Evolutionary conservation across 2,329 filamentous ascomycete species (phyloP).

Genomic region (Ceratocystis huliohia): DNA sequence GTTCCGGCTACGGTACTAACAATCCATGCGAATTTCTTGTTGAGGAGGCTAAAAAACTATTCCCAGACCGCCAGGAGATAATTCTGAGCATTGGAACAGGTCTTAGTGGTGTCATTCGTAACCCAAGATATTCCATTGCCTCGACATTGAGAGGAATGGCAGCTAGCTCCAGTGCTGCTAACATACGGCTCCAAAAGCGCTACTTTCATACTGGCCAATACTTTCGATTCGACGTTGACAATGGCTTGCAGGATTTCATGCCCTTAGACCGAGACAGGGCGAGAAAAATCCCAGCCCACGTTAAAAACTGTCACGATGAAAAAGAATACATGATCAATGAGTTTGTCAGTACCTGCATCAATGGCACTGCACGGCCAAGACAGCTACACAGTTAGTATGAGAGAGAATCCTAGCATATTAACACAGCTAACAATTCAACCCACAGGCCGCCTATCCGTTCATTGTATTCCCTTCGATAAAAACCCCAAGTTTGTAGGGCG

Average conservation of each 20-base stretch:
- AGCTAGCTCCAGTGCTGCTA: background rate
- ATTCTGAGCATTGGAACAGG: slow-evolving; percentile 26
- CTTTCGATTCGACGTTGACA: slow-evolving; percentile 25
- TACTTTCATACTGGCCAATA: slow-evolving; percentile 23
- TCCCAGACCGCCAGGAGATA: slow-evolving; percentile 21
- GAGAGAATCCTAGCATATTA: background rate
- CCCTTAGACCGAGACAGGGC: slow-evolving; percentile 25
- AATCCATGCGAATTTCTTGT: slow-evolving; percentile 27
- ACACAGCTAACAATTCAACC: background rate
- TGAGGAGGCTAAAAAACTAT: slow-evolving; percentile 25
- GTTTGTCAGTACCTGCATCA: background rate
- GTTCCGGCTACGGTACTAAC: slow-evolving; percentile 27
- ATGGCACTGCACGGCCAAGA: too few species aligned
- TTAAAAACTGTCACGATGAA: slow-evolving; percentile 22
- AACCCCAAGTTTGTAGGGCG: background rate
- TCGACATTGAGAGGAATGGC: background rate
- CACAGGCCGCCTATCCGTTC: background rate
- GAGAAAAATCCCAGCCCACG: slow-evolving; percentile 24
- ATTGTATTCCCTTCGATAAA: background rate
- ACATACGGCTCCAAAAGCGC: slow-evolving; percentile 15
- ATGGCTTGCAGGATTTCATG: slow-evolving; percentile 24
- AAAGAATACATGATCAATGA: background rate
- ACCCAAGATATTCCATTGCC: slow-evolving; percentile 6
- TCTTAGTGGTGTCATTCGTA: slow-evolving; percentile 22
- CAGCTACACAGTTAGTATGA: background rate